phyloP scores from a whole-genome alignment of 352 stramenopile genomes.

The Pythium periplocum region DNA sequence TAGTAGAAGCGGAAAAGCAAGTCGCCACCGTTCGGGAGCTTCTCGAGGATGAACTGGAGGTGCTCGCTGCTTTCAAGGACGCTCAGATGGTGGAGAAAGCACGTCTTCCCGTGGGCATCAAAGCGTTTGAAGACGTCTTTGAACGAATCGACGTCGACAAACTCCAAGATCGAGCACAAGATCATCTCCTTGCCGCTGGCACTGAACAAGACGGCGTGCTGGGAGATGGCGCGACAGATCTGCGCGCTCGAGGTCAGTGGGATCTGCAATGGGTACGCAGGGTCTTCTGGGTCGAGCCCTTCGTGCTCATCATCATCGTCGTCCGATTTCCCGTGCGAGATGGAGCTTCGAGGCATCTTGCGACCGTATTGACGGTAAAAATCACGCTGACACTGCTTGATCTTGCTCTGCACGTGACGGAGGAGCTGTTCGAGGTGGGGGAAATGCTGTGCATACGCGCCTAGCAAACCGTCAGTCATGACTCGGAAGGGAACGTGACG shows the following conservation, averaged over 20 bases:
- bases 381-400: constrained; percentile 10
- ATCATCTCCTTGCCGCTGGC: constrained; percentile 74
- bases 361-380: constrained; percentile 16
- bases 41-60: constrained; percentile 44
- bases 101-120: constrained; percentile 44
- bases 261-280: constrained; percentile 39
- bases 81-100: constrained; percentile 59
- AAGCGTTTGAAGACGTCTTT: constrained; percentile 64
- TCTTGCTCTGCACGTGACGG: constrained; percentile 8
- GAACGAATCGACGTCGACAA: constrained; percentile 63
- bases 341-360: not conserved
- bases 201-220: constrained; percentile 47
- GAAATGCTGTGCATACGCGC: constrained; percentile 11
- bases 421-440: constrained; percentile 16
- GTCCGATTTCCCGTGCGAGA: constrained; percentile 1
- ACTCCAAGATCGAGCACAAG: constrained; percentile 55
- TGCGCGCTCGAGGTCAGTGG: constrained; percentile 60
- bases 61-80: constrained; percentile 46
- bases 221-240: constrained; percentile 64
- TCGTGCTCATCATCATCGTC: constrained; percentile 22
- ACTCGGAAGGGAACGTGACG: constrained; percentile 35
- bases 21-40: constrained; percentile 49
- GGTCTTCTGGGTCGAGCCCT: constrained; percentile 19
- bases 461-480: constrained; percentile 10
- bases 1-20: constrained; percentile 61